Evolutionary conservation across 2,329 filamentous ascomycete species (phyloP).

Genomic region (Exophiala spinifera): DNA sequence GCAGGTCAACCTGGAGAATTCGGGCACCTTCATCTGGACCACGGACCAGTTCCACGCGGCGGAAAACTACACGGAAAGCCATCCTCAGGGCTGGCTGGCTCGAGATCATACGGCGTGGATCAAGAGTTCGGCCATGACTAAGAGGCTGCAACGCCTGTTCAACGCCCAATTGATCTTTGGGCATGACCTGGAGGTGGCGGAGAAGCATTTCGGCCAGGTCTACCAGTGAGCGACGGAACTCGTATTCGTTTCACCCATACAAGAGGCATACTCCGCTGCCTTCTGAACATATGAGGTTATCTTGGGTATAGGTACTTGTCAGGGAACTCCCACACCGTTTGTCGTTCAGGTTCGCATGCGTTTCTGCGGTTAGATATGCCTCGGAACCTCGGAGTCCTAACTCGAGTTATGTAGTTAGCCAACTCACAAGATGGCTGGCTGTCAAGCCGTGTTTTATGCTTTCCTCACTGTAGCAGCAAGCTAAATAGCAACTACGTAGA

Average conservation of each 20-base stretch:
- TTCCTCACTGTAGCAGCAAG: slow-evolving; percentile 1
- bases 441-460: slow-evolving; percentile 1
- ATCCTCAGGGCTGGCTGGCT: slow-evolving; percentile 38
- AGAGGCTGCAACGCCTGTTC: slow-evolving; percentile 33
- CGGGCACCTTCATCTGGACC: slow-evolving; percentile 42
- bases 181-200: slow-evolving; percentile 31
- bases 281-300: not conserved
- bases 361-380: not conserved
- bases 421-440: slow-evolving; percentile 3
- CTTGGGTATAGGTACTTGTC: not conserved
- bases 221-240: slow-evolving; percentile 8
- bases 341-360: not conserved
- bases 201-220: slow-evolving; percentile 19
- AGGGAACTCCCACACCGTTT: not conserved
- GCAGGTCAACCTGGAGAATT: slow-evolving; percentile 37
- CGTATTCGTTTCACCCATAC: not conserved
- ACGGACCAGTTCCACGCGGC: slow-evolving; percentile 41
- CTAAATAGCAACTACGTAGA: slow-evolving; percentile 4
- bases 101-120: slow-evolving; percentile 40
- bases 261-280: not conserved
- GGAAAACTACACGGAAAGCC: slow-evolving; percentile 39
- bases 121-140: slow-evolving; percentile 36
- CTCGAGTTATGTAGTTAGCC: not conserved
- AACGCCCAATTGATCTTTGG: slow-evolving; percentile 36
- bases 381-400: slow-evolving; percentile 1